A percentile compares a stretch with the other conserved stretches of the same genome.
Evolutionary conservation across 345 rosid species (phyloP).

Genomic region (Salix suchowensis): DNA sequence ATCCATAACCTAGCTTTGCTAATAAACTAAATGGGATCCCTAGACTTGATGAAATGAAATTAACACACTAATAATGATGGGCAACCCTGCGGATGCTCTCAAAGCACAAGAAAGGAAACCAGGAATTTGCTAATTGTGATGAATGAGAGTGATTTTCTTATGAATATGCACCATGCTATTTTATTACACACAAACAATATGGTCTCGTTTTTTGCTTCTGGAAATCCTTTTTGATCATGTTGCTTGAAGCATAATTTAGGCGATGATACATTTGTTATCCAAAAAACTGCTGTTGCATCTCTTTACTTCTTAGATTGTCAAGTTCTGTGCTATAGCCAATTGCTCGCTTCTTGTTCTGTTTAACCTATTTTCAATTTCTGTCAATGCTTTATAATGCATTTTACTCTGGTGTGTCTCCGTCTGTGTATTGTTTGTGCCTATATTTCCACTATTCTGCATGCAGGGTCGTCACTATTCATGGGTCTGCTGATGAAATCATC

Average conservation of each 20-base stretch:
- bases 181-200: too few relatives aligned
- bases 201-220: neutral
- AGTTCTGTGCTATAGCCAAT: neutral
- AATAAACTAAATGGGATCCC: too few relatives aligned
- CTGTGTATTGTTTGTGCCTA: too few relatives aligned
- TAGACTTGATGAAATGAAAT: too few relatives aligned
- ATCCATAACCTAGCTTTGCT: too few relatives aligned
- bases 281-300: neutral
- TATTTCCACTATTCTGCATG: neutral
- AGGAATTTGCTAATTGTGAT: too few relatives aligned
- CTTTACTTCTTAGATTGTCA: neutral
- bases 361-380: neutral
- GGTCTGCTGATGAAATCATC: slow-evolving; percentile 25
- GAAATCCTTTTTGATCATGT: neutral
- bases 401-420: neutral
- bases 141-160: too few relatives aligned
- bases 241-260: neutral
- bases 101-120: too few relatives aligned
- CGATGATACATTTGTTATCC: neutral
- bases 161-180: too few relatives aligned
- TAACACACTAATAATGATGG: too few relatives aligned
- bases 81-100: too few relatives aligned
- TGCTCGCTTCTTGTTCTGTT: neutral
- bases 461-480: slow-evolving; percentile 32
- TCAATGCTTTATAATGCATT: neutral